Conservation (phyloP, 371 early-diverging fungal species). For the Syncephalastrum racemosum region DNA sequence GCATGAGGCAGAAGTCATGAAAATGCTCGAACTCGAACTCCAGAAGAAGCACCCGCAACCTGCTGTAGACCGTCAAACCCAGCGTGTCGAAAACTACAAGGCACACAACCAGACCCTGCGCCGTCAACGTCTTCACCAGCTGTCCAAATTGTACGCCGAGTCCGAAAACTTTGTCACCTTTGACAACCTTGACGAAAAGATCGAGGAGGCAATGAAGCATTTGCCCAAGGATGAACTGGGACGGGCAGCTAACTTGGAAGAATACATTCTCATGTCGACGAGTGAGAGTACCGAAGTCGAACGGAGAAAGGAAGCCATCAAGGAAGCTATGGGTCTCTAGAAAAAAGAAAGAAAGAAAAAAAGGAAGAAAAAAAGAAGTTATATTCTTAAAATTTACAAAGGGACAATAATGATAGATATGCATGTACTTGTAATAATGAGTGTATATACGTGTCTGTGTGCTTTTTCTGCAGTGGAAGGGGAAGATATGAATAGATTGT, state of each 20-base stretch:
- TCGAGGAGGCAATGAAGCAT: slow-evolving; percentile 28
- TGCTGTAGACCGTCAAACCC: slow-evolving; percentile 11
- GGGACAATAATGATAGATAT: not conserved
- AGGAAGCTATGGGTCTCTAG: slow-evolving; percentile 47
- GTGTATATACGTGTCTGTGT: not conserved
- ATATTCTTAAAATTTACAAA: not conserved
- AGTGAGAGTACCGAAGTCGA: slow-evolving; percentile 33
- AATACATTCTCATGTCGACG: slow-evolving; percentile 28
- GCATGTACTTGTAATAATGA: not conserved
- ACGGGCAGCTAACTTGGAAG: slow-evolving; percentile 26
- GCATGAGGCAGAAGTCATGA: slow-evolving; percentile 30
- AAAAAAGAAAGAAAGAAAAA: slow-evolving; percentile 7
- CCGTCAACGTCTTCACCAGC: slow-evolving; percentile 26
- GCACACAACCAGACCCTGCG: slow-evolving; percentile 22
- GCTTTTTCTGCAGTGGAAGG: too few species aligned
- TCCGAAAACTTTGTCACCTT: slow-evolving; percentile 42
- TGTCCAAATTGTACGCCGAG: slow-evolving; percentile 33
- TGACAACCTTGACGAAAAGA: slow-evolving; percentile 44
- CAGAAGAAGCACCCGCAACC: slow-evolving; percentile 1
- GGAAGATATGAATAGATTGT: not conserved
- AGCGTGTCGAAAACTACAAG: slow-evolving; percentile 28
- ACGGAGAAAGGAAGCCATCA: slow-evolving; percentile 36
- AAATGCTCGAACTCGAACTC: slow-evolving; percentile 23
- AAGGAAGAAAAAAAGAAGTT: slow-evolving; percentile 5
- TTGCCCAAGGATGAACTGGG: slow-evolving; percentile 18